Base-by-base conservation (phyloP, 1,284 basidiomycete species). In the Ustilago sp. region DNA sequence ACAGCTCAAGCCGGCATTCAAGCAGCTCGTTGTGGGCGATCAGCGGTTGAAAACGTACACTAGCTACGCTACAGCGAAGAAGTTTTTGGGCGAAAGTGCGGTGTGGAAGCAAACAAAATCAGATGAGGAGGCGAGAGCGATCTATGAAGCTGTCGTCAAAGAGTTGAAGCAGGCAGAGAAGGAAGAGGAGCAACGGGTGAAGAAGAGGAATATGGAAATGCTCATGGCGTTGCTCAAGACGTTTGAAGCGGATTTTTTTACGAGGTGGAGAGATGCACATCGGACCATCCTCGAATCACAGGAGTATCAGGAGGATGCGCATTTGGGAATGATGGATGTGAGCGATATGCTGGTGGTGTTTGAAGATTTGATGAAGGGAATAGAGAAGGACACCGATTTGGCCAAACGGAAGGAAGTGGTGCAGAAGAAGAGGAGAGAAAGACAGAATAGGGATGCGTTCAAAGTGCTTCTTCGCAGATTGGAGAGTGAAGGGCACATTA, bases 381-480 rank as follows among this genome's bases (percentile, higher is more conserved):
- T 86, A 19, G 84, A 86, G 55, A 70, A 67, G 43, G 80, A 85
- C 2, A 67, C 79, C 7, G 58, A 63, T 34, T 39, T 60, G 19
- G 54, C 58, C n/a, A 58, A 58, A 50, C 68, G 63, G 17, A 67
- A 58, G 48, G 66, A 66, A n/a, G 47, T 51, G 6, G 63, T 62
- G 4, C 53, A 36, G 19, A 62, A 63, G 47, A 28, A 68, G 38
- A 38, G 79, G 4, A 59, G 57, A n/a, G 80, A 84, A 38, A 68
- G 83, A 11, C 63, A 80, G 70, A 74, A 68, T 39, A 60, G 84
- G 28, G 83, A 81, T 23, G 81, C 63, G 5, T 85, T 80, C 59
- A 68, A 93, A 91, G 88, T 88, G 12, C 87, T 98, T 15, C 88
- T 99, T 8, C 87, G 90, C 54, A 91, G 91, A 64, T 88, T 97